Conservation (phyloP, 768 basidiomycete species). For the Tricholoma terreum region DNA sequence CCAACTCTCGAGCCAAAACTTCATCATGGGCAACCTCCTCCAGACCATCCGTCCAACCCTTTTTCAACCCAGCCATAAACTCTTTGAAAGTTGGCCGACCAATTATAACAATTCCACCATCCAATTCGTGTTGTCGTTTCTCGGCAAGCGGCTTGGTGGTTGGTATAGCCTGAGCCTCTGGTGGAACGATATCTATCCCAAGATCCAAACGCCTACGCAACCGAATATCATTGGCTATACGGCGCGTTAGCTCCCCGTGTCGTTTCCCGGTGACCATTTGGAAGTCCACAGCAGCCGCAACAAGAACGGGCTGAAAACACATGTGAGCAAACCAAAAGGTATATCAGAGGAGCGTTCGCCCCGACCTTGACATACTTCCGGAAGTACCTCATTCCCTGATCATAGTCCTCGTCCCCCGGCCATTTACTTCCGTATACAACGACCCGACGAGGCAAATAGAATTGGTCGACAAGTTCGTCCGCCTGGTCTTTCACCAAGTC, state of each 20-base stretch:
- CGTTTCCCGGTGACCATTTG: conserved; percentile 76
- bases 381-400: conserved; percentile 83
- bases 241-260: conserved; percentile 81
- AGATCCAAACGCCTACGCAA: conserved; percentile 62
- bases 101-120: conserved; percentile 83
- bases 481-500: conserved; percentile 78
- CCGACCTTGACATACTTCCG: conserved; percentile 96
- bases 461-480: conserved; percentile 58
- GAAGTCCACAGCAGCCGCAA: conserved; percentile 94
- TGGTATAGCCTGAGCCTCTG: conserved; percentile 44
- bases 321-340: conserved; percentile 11
- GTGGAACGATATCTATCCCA: conserved; percentile 56
- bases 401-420: conserved; percentile 93
- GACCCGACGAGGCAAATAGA: conserved; percentile 74
- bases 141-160: conserved; percentile 51
- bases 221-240: conserved; percentile 71
- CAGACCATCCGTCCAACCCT: conserved; percentile 79
- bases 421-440: conserved; percentile 87
- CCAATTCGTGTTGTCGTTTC: conserved; percentile 55
- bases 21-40: conserved; percentile 72
- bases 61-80: conserved; percentile 82
- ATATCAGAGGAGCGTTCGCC: conserved; percentile 12
- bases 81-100: conserved; percentile 94
- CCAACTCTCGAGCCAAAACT: conserved; percentile 59
- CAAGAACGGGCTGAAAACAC: conserved; percentile 74